Percentiles rank a stretch among this genome's conserved stretches.
phyloP scores from a whole-genome alignment of 2,329 filamentous ascomycete genomes.

The Fusarium clavum region DNA sequence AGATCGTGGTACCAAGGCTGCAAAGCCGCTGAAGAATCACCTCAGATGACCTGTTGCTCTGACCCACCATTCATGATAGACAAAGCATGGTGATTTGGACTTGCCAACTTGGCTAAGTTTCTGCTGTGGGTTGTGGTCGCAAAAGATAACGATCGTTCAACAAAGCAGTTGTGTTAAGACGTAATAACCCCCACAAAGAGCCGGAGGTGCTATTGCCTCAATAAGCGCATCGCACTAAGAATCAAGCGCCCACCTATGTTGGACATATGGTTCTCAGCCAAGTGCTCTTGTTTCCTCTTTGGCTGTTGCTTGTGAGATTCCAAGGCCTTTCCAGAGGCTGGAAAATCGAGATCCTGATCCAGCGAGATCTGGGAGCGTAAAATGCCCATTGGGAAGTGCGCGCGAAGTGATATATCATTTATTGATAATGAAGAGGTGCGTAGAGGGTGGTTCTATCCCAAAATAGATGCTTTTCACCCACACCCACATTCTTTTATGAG shows the following conservation, averaged over 20 bases:
- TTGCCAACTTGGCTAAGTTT: background rate
- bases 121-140: background rate
- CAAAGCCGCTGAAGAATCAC: slow-evolving; percentile 27
- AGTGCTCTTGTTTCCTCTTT: slow-evolving; percentile 9
- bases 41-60: slow-evolving; percentile 33
- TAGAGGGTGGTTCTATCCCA: slow-evolving; percentile 38
- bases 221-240: slow-evolving; percentile 16
- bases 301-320: slow-evolving; percentile 13
- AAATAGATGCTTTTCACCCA: slow-evolving; percentile 19
- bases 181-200: slow-evolving; percentile 27
- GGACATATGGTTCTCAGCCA: slow-evolving; percentile 5
- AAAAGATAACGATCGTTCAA: slow-evolving; percentile 10
- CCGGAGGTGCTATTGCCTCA: slow-evolving; percentile 28
- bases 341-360: slow-evolving; percentile 44
- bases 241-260: slow-evolving; percentile 12
- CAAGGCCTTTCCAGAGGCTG: slow-evolving; percentile 20
- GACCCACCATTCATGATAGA: slow-evolving; percentile 41
- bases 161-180: background rate
- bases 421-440: slow-evolving; percentile 25
- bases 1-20: slow-evolving; percentile 38
- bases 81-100: slow-evolving; percentile 21
- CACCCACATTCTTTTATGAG: slow-evolving; percentile 7
- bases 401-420: slow-evolving; percentile 42
- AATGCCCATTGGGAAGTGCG: slow-evolving; percentile 34
- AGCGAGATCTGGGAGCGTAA: slow-evolving; percentile 40